These are phyloP conservation scores for Aureobasidium sp. DNA, from an alignment of 2,329 filamentous ascomycete species.

Conservation along the genomic window DNA sequence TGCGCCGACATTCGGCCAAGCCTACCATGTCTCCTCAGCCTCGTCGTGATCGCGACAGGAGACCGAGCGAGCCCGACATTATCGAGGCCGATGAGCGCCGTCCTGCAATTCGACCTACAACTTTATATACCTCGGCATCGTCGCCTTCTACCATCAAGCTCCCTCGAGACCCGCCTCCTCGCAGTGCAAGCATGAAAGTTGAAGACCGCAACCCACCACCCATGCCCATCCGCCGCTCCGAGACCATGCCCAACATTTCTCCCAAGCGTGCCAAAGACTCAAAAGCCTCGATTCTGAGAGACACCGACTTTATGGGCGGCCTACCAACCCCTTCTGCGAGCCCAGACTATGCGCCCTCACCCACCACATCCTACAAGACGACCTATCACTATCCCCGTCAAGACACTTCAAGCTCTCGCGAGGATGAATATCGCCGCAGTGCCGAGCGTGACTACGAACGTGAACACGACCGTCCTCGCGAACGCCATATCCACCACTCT, in stretches of 20 bases:
- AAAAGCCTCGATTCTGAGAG: conserved; percentile 17
- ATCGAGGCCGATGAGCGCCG: conserved; percentile 9
- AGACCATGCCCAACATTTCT: conserved; percentile 31
- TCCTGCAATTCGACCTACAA: conserved; percentile 18
- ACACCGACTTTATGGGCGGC: conserved; percentile 20
- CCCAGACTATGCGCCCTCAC: conserved; percentile 16
- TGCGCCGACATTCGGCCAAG: conserved; percentile 20
- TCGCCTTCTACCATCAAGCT: conserved; percentile 23
- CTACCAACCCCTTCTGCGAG: conserved; percentile 21
- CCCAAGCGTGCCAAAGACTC: conserved; percentile 5
- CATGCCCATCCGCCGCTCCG: conserved; percentile 28
- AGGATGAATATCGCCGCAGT: conserved; percentile 21
- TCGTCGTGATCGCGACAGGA: conserved; percentile 14
- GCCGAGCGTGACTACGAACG: conserved; percentile 6
- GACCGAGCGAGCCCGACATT: conserved; percentile 3
- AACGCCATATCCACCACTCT: conserved; percentile 6
- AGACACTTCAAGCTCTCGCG: conserved; percentile 17
- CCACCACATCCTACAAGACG: conserved; percentile 12
- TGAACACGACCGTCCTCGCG: conserved; percentile 7
- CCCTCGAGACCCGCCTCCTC: conserved; percentile 14
- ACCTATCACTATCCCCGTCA: conserved; percentile 20
- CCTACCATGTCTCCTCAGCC: conserved; percentile 15
- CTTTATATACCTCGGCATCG: conserved; percentile 30
- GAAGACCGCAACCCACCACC: conserved; percentile 24
- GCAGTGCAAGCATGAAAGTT: conserved; percentile 22